These are phyloP conservation scores for Geotrichum siamense DNA, from an alignment of 1,139 yeast species.

Conservation along the genomic window DNA sequence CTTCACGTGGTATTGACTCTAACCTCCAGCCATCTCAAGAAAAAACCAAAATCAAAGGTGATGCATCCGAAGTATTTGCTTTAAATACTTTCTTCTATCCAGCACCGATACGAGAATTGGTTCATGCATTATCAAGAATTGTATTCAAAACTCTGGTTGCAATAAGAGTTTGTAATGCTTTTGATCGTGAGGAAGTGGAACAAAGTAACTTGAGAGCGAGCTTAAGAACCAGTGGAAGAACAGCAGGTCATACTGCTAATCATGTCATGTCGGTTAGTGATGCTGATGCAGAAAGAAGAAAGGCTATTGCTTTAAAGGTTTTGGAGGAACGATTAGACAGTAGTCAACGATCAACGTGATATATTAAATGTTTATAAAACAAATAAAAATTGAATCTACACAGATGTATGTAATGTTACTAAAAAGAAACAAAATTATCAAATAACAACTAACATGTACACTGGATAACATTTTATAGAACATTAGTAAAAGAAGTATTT, in stretches of 20 bases:
- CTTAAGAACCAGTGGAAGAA: slow-evolving; percentile 25
- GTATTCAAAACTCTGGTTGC: slow-evolving; percentile 48
- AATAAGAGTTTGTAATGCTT: slow-evolving; percentile 54
- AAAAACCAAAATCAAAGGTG: slow-evolving; percentile 51
- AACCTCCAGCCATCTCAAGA: background rate
- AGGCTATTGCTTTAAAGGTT: slow-evolving; percentile 78
- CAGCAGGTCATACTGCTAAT: background rate
- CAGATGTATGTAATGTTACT: too few relatives aligned
- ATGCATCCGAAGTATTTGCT: slow-evolving; percentile 85
- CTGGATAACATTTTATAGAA: too few relatives aligned
- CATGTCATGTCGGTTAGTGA: slow-evolving; percentile 17
- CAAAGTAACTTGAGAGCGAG: slow-evolving; percentile 62
- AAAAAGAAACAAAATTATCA: too few relatives aligned
- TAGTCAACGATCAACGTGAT: background rate
- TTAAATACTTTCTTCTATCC: slow-evolving; percentile 76
- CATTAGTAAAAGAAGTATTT: too few relatives aligned
- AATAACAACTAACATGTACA: too few relatives aligned
- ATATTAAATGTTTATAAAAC: too few relatives aligned
- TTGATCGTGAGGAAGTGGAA: slow-evolving; percentile 63
- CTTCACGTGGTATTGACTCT: slow-evolving; percentile 14
- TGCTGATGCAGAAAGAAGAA: slow-evolving; percentile 69
- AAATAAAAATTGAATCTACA: too few relatives aligned
- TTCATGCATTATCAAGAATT: slow-evolving; percentile 49
- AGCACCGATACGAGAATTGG: slow-evolving; percentile 43
- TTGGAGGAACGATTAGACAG: slow-evolving; percentile 55